Percentiles rank a stretch among this genome's conserved stretches.
Conservation (phyloP, 768 basidiomycete species). For the Lactifluus rugatus region DNA sequence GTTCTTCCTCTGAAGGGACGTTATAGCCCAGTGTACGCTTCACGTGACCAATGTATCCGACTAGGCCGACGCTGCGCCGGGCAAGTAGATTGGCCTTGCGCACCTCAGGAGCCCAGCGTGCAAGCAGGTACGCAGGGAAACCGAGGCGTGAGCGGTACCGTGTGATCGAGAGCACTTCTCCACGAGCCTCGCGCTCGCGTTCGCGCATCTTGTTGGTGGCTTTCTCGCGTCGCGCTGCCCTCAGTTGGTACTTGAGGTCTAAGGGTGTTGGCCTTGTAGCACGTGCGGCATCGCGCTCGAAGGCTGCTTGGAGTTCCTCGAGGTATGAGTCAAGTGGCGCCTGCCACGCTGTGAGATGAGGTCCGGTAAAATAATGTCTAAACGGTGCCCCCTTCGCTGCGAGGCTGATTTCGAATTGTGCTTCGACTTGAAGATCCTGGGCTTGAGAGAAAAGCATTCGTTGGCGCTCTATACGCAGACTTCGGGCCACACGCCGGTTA, state of each 20-base stretch:
- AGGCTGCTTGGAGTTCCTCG: slow-evolving; percentile 26
- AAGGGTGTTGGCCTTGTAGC: slow-evolving; percentile 35
- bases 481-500: slow-evolving; percentile 35
- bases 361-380: slow-evolving; percentile 21
- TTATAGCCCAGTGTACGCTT: slow-evolving; percentile 49
- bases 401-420: slow-evolving; percentile 30
- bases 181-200: slow-evolving; percentile 48
- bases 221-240: slow-evolving; percentile 49
- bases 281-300: slow-evolving; percentile 36
- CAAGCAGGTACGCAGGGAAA: slow-evolving; percentile 54
- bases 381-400: slow-evolving; percentile 7
- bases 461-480: slow-evolving; percentile 34
- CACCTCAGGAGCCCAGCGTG: slow-evolving; percentile 40
- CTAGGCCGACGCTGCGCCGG: slow-evolving; percentile 45
- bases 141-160: slow-evolving; percentile 39
- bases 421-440: slow-evolving; percentile 31
- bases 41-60: slow-evolving; percentile 59
- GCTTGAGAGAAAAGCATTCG: slow-evolving; percentile 27
- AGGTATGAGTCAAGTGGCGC: slow-evolving; percentile 29
- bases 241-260: slow-evolving; percentile 39
- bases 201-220: slow-evolving; percentile 58
- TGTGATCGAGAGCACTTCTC: slow-evolving; percentile 47
- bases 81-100: slow-evolving; percentile 41
- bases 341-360: slow-evolving; percentile 24
- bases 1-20: slow-evolving; percentile 30